phyloP scores from a whole-genome alignment of 2,329 filamentous ascomycete genomes.

The Calonectria multiphialidica region DNA sequence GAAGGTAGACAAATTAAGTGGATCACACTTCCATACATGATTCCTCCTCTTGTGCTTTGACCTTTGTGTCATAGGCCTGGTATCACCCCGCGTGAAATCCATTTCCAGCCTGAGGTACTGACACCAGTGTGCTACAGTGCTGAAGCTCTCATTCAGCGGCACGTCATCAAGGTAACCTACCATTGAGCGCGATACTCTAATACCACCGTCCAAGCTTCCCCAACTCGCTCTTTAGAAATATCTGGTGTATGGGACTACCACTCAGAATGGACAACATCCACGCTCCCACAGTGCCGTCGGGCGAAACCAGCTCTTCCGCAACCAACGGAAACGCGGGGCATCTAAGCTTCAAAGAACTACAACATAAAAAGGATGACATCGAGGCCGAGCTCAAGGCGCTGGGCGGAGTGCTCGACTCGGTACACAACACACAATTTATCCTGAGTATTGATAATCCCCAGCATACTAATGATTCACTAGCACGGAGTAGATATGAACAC shows the following conservation, averaged over 20 bases:
- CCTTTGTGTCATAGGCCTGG: background rate
- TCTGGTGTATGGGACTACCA: slow-evolving; percentile 27
- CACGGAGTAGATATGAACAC: slow-evolving; percentile 96
- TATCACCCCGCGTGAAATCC: background rate
- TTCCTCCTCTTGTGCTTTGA: background rate
- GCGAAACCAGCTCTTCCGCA: slow-evolving; percentile 73
- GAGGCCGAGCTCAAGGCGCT: slow-evolving; percentile 90
- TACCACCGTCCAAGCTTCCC: background rate
- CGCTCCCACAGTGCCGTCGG: slow-evolving; percentile 75
- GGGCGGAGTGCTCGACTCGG: slow-evolving; percentile 88
- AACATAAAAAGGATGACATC: slow-evolving; percentile 84
- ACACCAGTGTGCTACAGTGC: background rate
- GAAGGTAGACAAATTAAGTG: background rate
- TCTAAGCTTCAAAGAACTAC: slow-evolving; percentile 82
- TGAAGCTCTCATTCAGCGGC: slow-evolving; percentile 19
- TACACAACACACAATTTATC: slow-evolving; percentile 58
- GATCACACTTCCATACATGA: background rate
- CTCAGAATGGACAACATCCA: slow-evolving; percentile 66
- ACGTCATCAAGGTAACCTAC: slow-evolving; percentile 36
- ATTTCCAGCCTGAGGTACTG: background rate
- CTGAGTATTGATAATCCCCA: background rate
- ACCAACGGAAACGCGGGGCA: slow-evolving; percentile 73
- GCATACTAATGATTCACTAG: slow-evolving; percentile 59
- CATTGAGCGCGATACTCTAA: background rate
- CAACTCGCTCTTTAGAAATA: background rate